Conservation (phyloP, 176 grass and related monocot genomes). For the Carex pumila region DNA sequence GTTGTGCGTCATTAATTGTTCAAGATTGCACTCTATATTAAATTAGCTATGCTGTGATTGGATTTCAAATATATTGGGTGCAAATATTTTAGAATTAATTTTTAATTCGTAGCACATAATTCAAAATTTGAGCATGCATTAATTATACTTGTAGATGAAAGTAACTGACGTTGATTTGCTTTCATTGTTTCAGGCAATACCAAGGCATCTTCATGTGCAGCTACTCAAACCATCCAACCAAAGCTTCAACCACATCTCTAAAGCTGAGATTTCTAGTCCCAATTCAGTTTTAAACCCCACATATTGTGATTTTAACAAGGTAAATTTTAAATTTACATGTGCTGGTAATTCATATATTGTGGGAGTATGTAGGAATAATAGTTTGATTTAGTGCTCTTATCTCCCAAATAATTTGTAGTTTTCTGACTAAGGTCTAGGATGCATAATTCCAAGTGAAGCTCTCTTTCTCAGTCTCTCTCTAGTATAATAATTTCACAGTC, state of each 20-base stretch:
- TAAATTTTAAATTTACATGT: conserved; percentile 18
- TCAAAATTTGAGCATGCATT: not conserved
- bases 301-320: conserved; percentile 70
- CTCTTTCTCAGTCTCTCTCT: not conserved
- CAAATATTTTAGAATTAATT: not conserved
- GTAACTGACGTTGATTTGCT: not conserved
- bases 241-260: conserved; percentile 38
- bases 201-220: conserved; percentile 69
- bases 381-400: not conserved
- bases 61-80: not conserved
- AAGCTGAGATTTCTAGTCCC: conserved; percentile 77
- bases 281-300: conserved; percentile 77
- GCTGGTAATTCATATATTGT: conserved; percentile 2
- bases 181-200: conserved; percentile 48
- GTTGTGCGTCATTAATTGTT: not conserved
- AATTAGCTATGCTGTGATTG: not conserved
- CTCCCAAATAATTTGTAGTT: not conserved
- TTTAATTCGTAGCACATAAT: not conserved
- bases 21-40: not conserved
- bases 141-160: not conserved
- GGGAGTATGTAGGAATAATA: not conserved
- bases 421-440: not conserved
- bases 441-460: not conserved
- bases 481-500: not conserved
- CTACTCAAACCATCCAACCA: conserved; percentile 50